phyloP scores from a whole-genome alignment of 1,284 basidiomycete species.

The Irpex sp. region DNA sequence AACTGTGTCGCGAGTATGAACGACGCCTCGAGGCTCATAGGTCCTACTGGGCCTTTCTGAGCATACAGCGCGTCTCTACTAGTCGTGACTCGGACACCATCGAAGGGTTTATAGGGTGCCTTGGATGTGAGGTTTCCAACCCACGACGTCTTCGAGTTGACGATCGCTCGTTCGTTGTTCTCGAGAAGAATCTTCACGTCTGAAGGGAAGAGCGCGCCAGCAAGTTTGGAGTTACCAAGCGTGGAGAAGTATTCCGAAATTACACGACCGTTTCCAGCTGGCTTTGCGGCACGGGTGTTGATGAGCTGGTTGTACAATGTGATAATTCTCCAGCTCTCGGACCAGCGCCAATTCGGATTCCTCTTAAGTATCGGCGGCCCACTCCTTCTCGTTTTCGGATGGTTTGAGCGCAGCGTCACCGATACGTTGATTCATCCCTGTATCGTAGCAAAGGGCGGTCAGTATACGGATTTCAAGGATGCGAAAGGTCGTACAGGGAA shows the following conservation, averaged over 20 bases:
- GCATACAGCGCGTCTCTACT: not conserved
- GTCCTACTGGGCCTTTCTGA: not conserved
- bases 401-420: not conserved
- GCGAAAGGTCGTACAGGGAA: not conserved
- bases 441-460: not conserved
- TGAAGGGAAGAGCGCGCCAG: not conserved
- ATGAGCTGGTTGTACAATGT: not conserved
- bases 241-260: not conserved
- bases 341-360: not conserved
- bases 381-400: not conserved
- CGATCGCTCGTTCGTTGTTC: not conserved
- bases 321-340: not conserved
- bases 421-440: not conserved
- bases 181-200: not conserved
- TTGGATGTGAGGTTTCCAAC: not conserved
- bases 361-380: not conserved
- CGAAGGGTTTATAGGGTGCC: not conserved
- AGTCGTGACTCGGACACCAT: not conserved
- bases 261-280: not conserved
- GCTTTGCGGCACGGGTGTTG: not conserved
- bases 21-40: not conserved
- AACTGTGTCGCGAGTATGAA: conserved; percentile 1
- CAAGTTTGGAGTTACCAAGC: not conserved
- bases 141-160: not conserved
- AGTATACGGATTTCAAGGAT: not conserved